Conservation (phyloP, 768 basidiomycete genomes). For the Auricularia heimuer region DNA sequence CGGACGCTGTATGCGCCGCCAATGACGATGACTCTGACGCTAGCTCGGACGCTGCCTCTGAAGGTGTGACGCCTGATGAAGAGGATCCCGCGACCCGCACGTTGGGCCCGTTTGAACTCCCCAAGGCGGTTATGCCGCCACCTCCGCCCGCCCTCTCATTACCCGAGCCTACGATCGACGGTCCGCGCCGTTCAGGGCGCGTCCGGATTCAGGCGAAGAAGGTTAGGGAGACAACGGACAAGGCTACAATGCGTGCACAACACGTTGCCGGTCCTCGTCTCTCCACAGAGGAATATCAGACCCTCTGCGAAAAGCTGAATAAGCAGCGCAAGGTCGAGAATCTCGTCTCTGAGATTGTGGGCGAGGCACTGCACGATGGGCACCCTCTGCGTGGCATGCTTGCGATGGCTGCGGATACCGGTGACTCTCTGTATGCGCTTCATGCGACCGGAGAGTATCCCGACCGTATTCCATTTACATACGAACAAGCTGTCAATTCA, state of each 20-base stretch:
- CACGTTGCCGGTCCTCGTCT: background rate
- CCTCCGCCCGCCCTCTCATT: background rate
- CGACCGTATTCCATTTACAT: no score
- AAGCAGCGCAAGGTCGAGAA: background rate
- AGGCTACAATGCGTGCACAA: background rate
- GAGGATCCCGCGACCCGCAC: background rate
- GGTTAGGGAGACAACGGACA: background rate
- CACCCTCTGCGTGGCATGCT: background rate
- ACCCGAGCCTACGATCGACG: background rate
- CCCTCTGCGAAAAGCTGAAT: background rate
- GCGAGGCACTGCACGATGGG: background rate
- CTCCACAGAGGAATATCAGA: background rate
- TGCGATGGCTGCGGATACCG: background rate
- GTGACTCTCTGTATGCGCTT: background rate
- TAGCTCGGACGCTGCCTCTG: background rate
- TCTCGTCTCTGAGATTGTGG: background rate
- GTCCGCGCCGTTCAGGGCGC: background rate
- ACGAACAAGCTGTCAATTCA: no score
- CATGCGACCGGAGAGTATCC: background rate
- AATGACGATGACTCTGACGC: background rate
- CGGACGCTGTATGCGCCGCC: background rate
- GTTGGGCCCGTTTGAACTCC: background rate
- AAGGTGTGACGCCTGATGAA: no score
- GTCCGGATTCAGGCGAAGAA: background rate
- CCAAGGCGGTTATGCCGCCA: background rate